Conservation (phyloP, 805 yeast genomes). For the Suhomyces sp. region DNA sequence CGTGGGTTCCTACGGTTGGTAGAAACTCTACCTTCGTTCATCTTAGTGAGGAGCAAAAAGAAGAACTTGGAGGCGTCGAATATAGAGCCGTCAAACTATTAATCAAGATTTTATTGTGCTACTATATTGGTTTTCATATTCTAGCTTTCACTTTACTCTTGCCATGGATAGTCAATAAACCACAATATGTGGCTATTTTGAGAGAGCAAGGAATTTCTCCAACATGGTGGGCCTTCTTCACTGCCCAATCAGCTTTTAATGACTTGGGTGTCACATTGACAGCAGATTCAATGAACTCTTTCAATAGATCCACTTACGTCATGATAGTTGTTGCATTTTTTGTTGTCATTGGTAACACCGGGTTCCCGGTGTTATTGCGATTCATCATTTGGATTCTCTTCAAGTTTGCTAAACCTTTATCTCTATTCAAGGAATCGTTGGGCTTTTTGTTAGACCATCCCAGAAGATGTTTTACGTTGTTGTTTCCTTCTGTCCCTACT, state of each 20-base stretch:
- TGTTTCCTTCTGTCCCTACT: slow-evolving; percentile 90
- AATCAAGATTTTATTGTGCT: slow-evolving; percentile 59
- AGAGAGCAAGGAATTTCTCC: slow-evolving; percentile 63
- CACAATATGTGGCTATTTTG: slow-evolving; percentile 44
- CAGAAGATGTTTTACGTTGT: slow-evolving; percentile 89
- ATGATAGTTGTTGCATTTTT: slow-evolving; percentile 65
- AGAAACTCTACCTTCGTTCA: slow-evolving; percentile 90
- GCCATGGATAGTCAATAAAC: slow-evolving; percentile 51
- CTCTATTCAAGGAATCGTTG: slow-evolving; percentile 68
- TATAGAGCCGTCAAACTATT: slow-evolving; percentile 83
- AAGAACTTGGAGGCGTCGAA: slow-evolving; percentile 96
- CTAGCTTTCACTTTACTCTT: slow-evolving; percentile 52
- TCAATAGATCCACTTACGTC: slow-evolving; percentile 62
- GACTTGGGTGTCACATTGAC: slow-evolving; percentile 84
- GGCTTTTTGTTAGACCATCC: slow-evolving; percentile 93
- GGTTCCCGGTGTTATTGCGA: slow-evolving; percentile 83
- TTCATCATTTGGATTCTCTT: slow-evolving; percentile 78
- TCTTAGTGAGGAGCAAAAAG: slow-evolving; percentile 78
- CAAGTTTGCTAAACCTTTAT: slow-evolving; percentile 63
- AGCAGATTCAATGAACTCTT: slow-evolving; percentile 74
- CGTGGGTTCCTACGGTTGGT: slow-evolving; percentile 90
- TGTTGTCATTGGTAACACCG: slow-evolving; percentile 90
- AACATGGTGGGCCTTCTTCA: slow-evolving; percentile 92
- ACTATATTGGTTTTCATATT: slow-evolving; percentile 76
- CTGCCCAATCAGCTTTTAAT: slow-evolving; percentile 75